phyloP scores from a whole-genome alignment of 2,329 filamentous ascomycete genomes.

The Alternaria sp. region DNA sequence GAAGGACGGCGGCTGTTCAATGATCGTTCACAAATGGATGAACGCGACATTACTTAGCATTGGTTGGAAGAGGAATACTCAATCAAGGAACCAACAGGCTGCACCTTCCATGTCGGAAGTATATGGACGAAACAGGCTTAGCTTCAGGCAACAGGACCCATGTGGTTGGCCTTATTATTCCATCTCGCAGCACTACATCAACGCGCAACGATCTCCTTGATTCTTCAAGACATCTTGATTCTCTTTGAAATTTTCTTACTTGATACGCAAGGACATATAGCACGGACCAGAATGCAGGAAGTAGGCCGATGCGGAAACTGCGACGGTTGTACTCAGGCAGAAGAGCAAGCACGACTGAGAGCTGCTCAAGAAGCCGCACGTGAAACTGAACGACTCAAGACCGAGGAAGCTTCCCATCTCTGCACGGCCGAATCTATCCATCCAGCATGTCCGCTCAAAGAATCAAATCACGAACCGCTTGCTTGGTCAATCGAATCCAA shows the following conservation, averaged over 20 bases:
- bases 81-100: no score
- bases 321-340: background rate
- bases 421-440: background rate
- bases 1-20: no score
- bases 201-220: background rate
- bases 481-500: conserved; percentile 24
- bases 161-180: background rate
- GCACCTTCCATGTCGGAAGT: no score
- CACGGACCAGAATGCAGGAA: background rate
- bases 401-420: background rate
- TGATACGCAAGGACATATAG: background rate
- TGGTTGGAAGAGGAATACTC: no score
- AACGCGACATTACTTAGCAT: no score
- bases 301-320: background rate
- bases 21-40: no score
- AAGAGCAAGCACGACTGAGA: background rate
- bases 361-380: background rate
- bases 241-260: background rate
- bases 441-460: background rate
- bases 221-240: background rate
- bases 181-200: background rate
- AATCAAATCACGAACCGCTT: conserved; percentile 21
- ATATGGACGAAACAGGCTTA: background rate
- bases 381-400: background rate
- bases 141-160: background rate